A percentile compares a stretch with the other conserved stretches of the same genome.
Conservation (phyloP, 768 basidiomycete genomes). For the Boletus sensibilis region DNA sequence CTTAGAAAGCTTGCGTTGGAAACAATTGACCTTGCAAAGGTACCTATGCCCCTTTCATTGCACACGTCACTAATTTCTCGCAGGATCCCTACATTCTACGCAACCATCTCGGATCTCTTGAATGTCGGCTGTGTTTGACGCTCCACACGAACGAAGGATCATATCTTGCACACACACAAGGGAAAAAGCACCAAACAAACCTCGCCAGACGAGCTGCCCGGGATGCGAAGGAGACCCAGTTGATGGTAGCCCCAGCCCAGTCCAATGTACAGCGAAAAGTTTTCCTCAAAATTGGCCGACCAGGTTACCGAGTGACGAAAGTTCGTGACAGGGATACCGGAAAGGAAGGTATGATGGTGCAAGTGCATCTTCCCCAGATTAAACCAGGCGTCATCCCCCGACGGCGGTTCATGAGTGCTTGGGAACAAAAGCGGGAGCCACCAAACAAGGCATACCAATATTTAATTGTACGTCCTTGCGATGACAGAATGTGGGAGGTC, state of each 20-base stretch:
- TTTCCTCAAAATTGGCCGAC: slow-evolving; percentile 95
- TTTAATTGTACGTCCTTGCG: slow-evolving; percentile 71
- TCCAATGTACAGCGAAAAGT: slow-evolving; percentile 84
- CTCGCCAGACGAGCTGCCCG: slow-evolving; percentile 95
- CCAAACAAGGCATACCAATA: slow-evolving; percentile 98
- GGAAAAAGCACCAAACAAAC: slow-evolving; percentile 99
- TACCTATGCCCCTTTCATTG: slow-evolving; percentile 30
- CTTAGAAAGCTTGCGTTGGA: slow-evolving; percentile 93
- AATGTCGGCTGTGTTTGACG: slow-evolving; percentile 96
- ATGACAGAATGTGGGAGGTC: slow-evolving; percentile 21
- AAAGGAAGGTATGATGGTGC: slow-evolving; percentile 96
- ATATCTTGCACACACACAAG: slow-evolving; percentile 98
- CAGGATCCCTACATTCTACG: slow-evolving; percentile 98
- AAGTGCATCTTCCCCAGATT: slow-evolving; percentile 94
- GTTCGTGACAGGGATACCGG: slow-evolving; percentile 88
- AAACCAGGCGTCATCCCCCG: slow-evolving; percentile 82
- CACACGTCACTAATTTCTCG: slow-evolving; percentile 11
- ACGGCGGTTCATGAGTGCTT: slow-evolving; percentile 93
- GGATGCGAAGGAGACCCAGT: slow-evolving; percentile 90
- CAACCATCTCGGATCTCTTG: slow-evolving; percentile 96
- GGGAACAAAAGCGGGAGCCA: slow-evolving; percentile 94
- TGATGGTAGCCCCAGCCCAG: slow-evolving; percentile 85
- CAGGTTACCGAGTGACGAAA: slow-evolving; percentile 95
- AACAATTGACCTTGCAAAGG: slow-evolving; percentile 97
- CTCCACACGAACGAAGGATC: slow-evolving; percentile 99